phyloP scores from a whole-genome alignment of 345 rosid species.

The Camelina hispida region DNA sequence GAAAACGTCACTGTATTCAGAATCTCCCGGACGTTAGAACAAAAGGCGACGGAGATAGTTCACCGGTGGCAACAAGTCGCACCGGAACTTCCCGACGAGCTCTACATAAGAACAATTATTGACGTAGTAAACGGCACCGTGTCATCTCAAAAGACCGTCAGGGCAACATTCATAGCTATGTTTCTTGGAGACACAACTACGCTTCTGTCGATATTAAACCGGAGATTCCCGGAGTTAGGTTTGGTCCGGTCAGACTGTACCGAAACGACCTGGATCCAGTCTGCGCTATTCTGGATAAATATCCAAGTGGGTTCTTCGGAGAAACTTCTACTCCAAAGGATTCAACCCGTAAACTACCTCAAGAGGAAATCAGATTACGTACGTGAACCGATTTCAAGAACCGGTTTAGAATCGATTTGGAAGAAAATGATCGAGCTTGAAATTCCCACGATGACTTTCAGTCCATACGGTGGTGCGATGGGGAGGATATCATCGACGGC shows the following conservation, averaged over 20 bases:
- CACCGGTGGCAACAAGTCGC: constrained; percentile 59
- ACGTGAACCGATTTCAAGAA: constrained; percentile 51
- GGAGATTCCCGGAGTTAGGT: constrained; percentile 57
- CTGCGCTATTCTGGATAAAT: constrained; percentile 49
- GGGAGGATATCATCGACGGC: constrained; percentile 44
- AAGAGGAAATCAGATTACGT: constrained; percentile 74
- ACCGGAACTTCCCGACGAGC: constrained; percentile 47
- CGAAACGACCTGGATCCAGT: constrained; percentile 67
- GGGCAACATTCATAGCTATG: constrained; percentile 48
- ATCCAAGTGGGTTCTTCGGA: constrained; percentile 28
- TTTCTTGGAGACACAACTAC: constrained; percentile 54
- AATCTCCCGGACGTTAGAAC: constrained; percentile 46
- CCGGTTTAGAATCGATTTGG: constrained; percentile 54
- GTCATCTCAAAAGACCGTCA: constrained; percentile 42
- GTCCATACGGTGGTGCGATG: constrained; percentile 72
- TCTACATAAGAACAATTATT: constrained; percentile 45
- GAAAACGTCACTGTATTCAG: constrained; percentile 58
- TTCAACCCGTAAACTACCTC: constrained; percentile 30
- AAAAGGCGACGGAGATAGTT: constrained; percentile 58
- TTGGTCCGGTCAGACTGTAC: constrained; percentile 52
- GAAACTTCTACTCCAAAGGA: constrained; percentile 48
- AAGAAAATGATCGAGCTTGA: constrained; percentile 50
- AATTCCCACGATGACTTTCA: constrained; percentile 39
- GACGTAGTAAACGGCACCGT: constrained; percentile 40
- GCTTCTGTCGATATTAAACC: constrained; percentile 49